Evolutionary conservation across 2,329 filamentous ascomycete species (phyloP).

Genomic region (Alternaria sp.): DNA sequence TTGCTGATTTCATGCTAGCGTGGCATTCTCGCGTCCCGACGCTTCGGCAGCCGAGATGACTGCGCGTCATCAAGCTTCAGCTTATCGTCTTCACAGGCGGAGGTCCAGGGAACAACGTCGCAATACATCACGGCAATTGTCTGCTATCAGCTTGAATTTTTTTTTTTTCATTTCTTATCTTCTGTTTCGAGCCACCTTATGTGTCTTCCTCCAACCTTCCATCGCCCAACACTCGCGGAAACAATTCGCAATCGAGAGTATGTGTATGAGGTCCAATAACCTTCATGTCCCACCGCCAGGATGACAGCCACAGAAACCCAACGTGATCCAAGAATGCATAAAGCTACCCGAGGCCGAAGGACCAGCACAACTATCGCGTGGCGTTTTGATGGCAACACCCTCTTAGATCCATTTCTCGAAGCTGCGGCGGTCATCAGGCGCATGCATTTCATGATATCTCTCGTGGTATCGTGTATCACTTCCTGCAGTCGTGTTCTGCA

Average conservation of each 20-base stretch:
- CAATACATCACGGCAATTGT: background rate
- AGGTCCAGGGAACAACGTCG: background rate
- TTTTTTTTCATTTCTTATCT: background rate
- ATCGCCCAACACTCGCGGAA: background rate
- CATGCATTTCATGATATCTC: background rate
- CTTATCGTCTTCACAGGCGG: background rate
- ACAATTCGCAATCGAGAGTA: background rate
- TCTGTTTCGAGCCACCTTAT: background rate
- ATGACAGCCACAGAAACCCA: background rate
- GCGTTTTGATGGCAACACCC: background rate
- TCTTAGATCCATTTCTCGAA: slow-evolving; percentile 1
- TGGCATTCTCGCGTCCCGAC: background rate
- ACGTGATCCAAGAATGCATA: background rate
- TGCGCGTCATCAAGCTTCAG: background rate
- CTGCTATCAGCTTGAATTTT: background rate
- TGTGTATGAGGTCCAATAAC: background rate
- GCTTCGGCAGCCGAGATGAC: background rate
- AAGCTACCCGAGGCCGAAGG: background rate
- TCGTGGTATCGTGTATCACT: background rate
- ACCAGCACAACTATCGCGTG: background rate
- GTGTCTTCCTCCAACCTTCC: background rate
- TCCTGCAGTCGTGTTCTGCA: background rate
- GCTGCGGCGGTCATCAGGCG: background rate
- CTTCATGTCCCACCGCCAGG: background rate
- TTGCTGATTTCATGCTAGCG: background rate